phyloP scores from a whole-genome alignment of 2,329 filamentous ascomycete species.

The Mycogone perniciosa region DNA sequence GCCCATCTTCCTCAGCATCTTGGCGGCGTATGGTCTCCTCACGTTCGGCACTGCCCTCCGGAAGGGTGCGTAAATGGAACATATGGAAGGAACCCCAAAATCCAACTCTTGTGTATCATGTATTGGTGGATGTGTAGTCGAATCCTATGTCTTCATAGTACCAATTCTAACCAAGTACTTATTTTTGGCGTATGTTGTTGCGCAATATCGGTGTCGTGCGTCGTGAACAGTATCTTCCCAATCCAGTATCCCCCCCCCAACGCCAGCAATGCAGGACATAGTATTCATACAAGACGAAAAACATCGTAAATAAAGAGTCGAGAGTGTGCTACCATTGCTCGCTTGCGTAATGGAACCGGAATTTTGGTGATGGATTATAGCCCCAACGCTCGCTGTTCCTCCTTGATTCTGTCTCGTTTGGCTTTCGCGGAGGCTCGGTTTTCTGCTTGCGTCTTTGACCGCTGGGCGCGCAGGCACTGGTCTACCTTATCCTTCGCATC shows the following conservation, averaged over 20 bases:
- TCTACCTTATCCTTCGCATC: conserved; percentile 77
- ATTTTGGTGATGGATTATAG: conserved; percentile 21
- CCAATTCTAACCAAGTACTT: not conserved
- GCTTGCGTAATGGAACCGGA: not conserved
- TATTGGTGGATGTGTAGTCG: not conserved
- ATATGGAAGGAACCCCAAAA: not conserved
- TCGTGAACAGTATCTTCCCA: conserved; percentile 9
- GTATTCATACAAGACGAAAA: conserved; percentile 5
- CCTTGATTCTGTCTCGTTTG: conserved; percentile 67
- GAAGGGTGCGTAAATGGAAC: conserved; percentile 29
- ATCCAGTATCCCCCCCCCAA: conserved; percentile 1
- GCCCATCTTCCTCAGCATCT: conserved; percentile 68
- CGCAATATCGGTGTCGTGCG: not conserved
- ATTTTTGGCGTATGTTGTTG: not conserved
- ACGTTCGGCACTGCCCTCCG: conserved; percentile 69
- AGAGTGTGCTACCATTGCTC: not conserved
- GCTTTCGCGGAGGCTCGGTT: conserved; percentile 64
- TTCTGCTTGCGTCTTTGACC: conserved; percentile 66
- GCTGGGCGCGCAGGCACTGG: conserved; percentile 74
- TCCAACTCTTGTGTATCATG: not conserved
- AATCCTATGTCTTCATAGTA: not conserved
- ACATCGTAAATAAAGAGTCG: not conserved
- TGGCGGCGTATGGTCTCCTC: conserved; percentile 72
- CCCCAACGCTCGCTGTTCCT: conserved; percentile 54
- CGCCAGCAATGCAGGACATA: conserved; percentile 16